Evolutionary conservation across 1,284 basidiomycete species (phyloP).

Genomic region (Tylopilus orsonianus): DNA sequence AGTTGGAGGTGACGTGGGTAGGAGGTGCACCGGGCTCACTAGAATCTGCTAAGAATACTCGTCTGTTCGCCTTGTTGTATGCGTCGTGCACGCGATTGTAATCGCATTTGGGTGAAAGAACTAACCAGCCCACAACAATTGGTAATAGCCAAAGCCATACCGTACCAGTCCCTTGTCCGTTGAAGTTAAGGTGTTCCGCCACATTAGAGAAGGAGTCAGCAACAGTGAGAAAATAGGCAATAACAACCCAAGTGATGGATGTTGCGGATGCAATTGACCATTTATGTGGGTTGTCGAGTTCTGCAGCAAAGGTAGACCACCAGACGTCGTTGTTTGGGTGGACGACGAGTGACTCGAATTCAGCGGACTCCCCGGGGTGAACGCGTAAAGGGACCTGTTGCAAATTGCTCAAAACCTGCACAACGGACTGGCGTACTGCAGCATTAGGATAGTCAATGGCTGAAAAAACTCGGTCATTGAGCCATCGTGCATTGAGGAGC

Average conservation of each 20-base stretch:
- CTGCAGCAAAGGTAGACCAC: conserved; percentile 28
- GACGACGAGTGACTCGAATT: conserved; percentile 32
- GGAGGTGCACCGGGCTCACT: conserved; percentile 1
- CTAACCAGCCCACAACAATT: conserved; percentile 42
- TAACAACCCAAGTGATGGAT: conserved; percentile 42
- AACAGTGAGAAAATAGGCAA: conserved; percentile 44
- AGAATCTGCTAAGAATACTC: conserved; percentile 4
- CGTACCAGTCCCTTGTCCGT: conserved; percentile 39
- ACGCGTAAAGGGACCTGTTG: conserved; percentile 36
- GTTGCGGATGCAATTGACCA: conserved; percentile 43
- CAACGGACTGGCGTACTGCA: conserved; percentile 17
- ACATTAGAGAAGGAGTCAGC: conserved; percentile 38
- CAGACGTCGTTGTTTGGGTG: conserved; percentile 35
- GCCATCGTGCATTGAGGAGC: conserved; percentile 34
- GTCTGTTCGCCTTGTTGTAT: conserved; percentile 33
- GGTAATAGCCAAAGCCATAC: conserved; percentile 45
- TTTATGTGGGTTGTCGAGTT: conserved; percentile 30
- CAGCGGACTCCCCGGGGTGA: conserved; percentile 20
- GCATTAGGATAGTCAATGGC: conserved; percentile 21
- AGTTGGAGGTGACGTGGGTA: conserved; percentile 8
- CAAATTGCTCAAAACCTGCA: conserved; percentile 23
- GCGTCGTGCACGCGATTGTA: conserved; percentile 33
- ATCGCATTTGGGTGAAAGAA: conserved; percentile 43
- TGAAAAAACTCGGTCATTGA: conserved; percentile 23
- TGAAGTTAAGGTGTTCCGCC: conserved; percentile 24